Conservation (phyloP, 164 flowering plant species). For the Vitis riparia region DNA sequence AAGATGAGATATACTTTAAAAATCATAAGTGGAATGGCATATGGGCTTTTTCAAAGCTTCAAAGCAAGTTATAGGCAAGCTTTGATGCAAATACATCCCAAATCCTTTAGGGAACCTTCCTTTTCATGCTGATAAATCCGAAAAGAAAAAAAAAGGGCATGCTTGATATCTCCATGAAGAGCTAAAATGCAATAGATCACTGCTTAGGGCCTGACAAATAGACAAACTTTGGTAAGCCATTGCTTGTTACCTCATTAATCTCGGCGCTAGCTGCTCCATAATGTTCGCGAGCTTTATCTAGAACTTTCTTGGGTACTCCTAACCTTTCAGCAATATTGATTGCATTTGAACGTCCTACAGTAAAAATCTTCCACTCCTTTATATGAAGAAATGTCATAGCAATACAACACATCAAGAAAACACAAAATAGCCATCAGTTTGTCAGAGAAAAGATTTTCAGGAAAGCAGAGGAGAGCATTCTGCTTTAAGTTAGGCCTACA, state of each 20-base stretch:
- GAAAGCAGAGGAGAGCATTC: background rate
- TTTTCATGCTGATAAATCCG: background rate
- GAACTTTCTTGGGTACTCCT: slow-evolving; percentile 59
- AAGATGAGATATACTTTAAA: background rate
- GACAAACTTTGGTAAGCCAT: too few relatives aligned
- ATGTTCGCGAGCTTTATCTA: slow-evolving; percentile 65
- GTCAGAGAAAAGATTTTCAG: too few relatives aligned
- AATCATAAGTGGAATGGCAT: background rate
- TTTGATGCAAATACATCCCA: background rate
- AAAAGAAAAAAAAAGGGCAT: background rate
- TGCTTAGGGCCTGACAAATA: too few relatives aligned
- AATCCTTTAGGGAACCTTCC: background rate
- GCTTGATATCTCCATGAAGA: background rate
- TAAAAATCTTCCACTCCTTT: slow-evolving; percentile 9
- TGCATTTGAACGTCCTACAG: slow-evolving; percentile 91
- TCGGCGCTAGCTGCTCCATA: slow-evolving; percentile 88
- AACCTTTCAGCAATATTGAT: slow-evolving; percentile 85
- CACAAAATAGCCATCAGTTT: too few relatives aligned
- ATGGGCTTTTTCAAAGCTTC: background rate
- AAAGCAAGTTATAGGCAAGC: background rate
- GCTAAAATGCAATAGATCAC: too few relatives aligned
- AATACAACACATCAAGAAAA: background rate
- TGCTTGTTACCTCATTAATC: slow-evolving; percentile 69
- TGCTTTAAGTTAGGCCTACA: too few relatives aligned
- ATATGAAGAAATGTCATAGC: background rate